A percentile compares a stretch with the other conserved stretches of the same genome.
Conservation (phyloP, 176 grass and related monocot species). For the Carex kokanica region DNA sequence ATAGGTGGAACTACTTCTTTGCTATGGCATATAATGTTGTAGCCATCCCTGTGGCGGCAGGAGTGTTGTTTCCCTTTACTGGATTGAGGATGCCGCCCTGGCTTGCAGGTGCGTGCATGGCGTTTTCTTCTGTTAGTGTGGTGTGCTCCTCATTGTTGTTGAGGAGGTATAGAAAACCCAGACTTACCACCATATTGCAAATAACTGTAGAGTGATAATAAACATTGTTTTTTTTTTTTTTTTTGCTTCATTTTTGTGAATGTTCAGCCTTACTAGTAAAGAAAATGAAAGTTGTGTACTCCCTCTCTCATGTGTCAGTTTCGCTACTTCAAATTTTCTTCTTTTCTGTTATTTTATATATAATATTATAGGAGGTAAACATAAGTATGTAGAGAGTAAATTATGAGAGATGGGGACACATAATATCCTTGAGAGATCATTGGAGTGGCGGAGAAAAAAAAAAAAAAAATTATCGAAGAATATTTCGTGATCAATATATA, state of each 20-base stretch:
- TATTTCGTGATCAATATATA: background rate
- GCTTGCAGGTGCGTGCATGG: slow-evolving; percentile 96
- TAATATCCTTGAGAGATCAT: background rate
- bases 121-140: slow-evolving; percentile 80
- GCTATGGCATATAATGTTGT: slow-evolving; percentile 85
- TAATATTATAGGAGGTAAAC: background rate
- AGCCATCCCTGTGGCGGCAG: slow-evolving; percentile 72
- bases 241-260: slow-evolving; percentile 20
- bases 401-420: background rate
- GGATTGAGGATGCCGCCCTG: slow-evolving; percentile 89
- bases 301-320: background rate
- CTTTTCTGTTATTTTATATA: background rate
- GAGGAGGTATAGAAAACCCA: slow-evolving; percentile 87
- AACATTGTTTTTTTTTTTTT: slow-evolving; percentile 29
- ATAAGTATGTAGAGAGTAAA: background rate
- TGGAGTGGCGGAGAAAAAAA: background rate
- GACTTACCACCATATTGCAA: slow-evolving; percentile 85
- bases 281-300: slow-evolving; percentile 11
- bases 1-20: slow-evolving; percentile 87
- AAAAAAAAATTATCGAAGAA: background rate
- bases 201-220: slow-evolving; percentile 77
- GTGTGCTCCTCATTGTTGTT: slow-evolving; percentile 86
- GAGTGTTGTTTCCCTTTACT: slow-evolving; percentile 67
- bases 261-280: slow-evolving; percentile 15
- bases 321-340: background rate